A percentile compares a stretch with the other conserved stretches of the same genome.
Evolutionary conservation across 208 protist species (phyloP).

Genomic region (Borovskyia barvae): DNA sequence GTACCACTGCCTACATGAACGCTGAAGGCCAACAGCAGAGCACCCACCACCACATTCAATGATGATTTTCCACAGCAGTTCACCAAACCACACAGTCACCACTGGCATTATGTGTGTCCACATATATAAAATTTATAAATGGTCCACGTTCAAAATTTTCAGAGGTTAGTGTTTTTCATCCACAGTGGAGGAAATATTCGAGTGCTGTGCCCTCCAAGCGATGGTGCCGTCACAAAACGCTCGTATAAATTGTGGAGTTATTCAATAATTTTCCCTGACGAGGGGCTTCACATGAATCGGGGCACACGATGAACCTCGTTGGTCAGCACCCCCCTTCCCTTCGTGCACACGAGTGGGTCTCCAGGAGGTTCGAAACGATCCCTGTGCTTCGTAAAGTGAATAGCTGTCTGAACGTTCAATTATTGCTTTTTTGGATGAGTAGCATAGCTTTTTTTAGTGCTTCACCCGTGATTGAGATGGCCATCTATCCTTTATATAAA

Average conservation of each 20-base stretch:
- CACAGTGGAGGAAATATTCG: neutral
- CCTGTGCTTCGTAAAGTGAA: conserved; percentile 2
- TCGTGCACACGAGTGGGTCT: neutral
- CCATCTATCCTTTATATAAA: neutral
- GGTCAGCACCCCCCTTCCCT: neutral
- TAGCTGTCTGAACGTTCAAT: neutral
- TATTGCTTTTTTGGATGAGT: neutral
- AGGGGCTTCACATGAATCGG: neutral
- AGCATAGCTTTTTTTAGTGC: neutral
- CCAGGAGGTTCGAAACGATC: neutral
- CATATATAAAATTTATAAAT: neutral
- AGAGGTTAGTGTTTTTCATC: neutral
- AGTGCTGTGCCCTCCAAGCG: neutral
- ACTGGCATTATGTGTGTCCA: neutral
- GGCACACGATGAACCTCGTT: neutral
- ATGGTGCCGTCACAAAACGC: neutral
- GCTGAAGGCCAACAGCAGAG: neutral
- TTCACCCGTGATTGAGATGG: neutral
- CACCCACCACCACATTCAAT: neutral
- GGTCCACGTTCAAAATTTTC: neutral
- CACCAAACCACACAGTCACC: neutral
- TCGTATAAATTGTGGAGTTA: neutral
- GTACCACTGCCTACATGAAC: neutral
- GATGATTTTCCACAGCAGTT: neutral
- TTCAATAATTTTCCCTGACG: neutral